Base-by-base conservation (phyloP, 148 eudicot genomes). In the Persicaria tinctoria region DNA sequence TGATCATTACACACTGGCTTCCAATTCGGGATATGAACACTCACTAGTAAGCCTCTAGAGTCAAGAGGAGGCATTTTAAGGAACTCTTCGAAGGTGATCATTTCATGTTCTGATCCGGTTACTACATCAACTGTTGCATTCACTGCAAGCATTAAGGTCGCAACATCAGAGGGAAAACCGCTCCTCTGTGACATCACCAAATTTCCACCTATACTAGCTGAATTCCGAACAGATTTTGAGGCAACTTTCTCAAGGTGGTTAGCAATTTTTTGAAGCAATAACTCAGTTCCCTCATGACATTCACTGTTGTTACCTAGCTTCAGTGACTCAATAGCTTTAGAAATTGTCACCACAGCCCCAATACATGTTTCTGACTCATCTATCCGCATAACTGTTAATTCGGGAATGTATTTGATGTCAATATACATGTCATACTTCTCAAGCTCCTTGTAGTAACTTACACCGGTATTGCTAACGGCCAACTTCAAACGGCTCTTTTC, bases 131-230 rank as follows among this genome's bases (percentile, higher is more conserved):
- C 87, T 38, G 75, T 81, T 0, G 97, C 75, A 79, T 82, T 85
- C 45, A 86, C 87, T 41, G 90, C 93, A 74, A 94, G 86, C 73
- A 91, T 87, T 73, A 94, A 73, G 11, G 98, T 94, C 68, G 84
- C 90, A 64, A 91, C 82, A 78, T 94, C 98, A 8, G 98, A 94
- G 54, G 98, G 96, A 81, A 94, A 94, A 60, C 79, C 68, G 41
- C 80, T 82, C 74, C 87, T 86, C 59, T 94, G 98, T 46, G 98
- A 93, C 97, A 94, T 94, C 11, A 90, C 84, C 74, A 94, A 80
- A 85, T 94, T 94, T 27, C 98, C 98, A 20, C 97, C 98, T 53
- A 94, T 45, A 79, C 96, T 94, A 18, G 92, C 98, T 56, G 89
- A 86, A 78, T 94, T 94, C 77, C 97, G 80, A 46, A 94, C 73